A percentile compares a stretch with the other conserved stretches of the same genome.
These are phyloP conservation scores for Endotrypanum monterogeii DNA, from an alignment of 208 protist genomes.

Conservation along the genomic window DNA sequence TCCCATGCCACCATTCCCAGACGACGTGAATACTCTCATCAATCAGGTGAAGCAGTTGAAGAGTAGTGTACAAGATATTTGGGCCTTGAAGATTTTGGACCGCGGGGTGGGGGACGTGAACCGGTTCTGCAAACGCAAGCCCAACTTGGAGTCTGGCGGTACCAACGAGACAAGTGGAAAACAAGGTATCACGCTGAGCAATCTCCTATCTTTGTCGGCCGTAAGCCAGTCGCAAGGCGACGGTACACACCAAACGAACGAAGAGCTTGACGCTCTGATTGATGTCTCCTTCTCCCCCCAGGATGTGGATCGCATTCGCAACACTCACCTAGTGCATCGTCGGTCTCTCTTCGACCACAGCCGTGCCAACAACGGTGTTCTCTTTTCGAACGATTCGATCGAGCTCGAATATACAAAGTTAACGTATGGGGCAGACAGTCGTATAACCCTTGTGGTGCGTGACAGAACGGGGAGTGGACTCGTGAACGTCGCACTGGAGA, in stretches of 20 bases:
- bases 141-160: constrained; percentile 1
- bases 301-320: constrained; percentile 38
- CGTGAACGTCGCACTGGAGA: constrained; percentile 37
- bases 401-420: constrained; percentile 58
- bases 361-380: constrained; percentile 26
- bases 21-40: constrained; percentile 43
- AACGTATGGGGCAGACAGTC: constrained; percentile 52
- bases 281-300: constrained; percentile 61
- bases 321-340: constrained; percentile 35
- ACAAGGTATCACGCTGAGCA: constrained; percentile 46
- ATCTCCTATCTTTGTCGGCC: constrained; percentile 97
- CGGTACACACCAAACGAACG: constrained; percentile 59
- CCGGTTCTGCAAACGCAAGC: constrained; percentile 10
- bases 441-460: constrained; percentile 39
- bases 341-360: constrained; percentile 37
- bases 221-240: constrained; percentile 93
- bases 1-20: constrained; percentile 68
- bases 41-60: constrained; percentile 32
- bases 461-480: constrained; percentile 33
- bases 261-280: constrained; percentile 70
- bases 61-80: constrained; percentile 40
- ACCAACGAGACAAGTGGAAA: constrained; percentile 65
- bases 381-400: constrained; percentile 55
- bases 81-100: constrained; percentile 41
- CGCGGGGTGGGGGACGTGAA: constrained; percentile 17